Percentiles rank a stretch among this genome's conserved stretches.
These are phyloP conservation scores for Diplodia sapinea DNA, from an alignment of 2,329 filamentous ascomycete genomes.

Conservation along the genomic window DNA sequence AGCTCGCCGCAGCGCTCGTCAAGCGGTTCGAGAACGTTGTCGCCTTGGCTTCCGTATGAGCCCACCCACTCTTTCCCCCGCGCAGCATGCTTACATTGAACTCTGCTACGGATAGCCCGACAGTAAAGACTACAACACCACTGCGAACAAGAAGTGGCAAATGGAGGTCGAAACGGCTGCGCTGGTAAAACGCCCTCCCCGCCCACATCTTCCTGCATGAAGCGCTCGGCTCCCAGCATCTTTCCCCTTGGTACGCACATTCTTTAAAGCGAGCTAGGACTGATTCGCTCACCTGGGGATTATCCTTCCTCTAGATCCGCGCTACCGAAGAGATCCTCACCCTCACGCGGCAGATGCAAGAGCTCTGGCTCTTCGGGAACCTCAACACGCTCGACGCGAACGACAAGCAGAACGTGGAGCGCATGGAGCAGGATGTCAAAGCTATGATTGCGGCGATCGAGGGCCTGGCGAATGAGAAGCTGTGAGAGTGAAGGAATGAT, in stretches of 20 bases:
- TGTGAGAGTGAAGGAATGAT: not conserved
- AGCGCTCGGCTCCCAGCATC: too few relatives aligned
- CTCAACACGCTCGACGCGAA: constrained; percentile 58
- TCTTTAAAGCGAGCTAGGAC: too few relatives aligned
- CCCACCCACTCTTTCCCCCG: too few relatives aligned
- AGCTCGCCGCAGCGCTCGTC: constrained; percentile 50
- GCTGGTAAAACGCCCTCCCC: constrained; percentile 54
- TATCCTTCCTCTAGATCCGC: constrained; percentile 52
- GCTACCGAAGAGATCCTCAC: constrained; percentile 67
- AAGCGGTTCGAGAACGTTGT: constrained; percentile 63
- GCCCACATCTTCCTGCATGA: not conserved
- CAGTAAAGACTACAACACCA: constrained; percentile 59
- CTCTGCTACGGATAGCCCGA: constrained; percentile 48
- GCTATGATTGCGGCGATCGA: constrained; percentile 55
- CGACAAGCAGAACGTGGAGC: constrained; percentile 34
- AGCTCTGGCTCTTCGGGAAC: constrained; percentile 70
- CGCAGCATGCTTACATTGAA: not conserved
- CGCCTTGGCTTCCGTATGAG: constrained; percentile 56
- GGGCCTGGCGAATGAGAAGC: constrained; percentile 32
- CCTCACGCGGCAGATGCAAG: constrained; percentile 67
- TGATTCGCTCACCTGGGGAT: too few relatives aligned
- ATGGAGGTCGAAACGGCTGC: constrained; percentile 65
- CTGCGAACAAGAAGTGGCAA: constrained; percentile 63
- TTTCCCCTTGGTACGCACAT: too few relatives aligned
- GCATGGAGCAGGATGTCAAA: constrained; percentile 55